Evolutionary conservation across 352 stramenopile genomes (phyloP), one percentile per base, ranked within the genome.

Genomic region (Pythium periplocum): DNA sequence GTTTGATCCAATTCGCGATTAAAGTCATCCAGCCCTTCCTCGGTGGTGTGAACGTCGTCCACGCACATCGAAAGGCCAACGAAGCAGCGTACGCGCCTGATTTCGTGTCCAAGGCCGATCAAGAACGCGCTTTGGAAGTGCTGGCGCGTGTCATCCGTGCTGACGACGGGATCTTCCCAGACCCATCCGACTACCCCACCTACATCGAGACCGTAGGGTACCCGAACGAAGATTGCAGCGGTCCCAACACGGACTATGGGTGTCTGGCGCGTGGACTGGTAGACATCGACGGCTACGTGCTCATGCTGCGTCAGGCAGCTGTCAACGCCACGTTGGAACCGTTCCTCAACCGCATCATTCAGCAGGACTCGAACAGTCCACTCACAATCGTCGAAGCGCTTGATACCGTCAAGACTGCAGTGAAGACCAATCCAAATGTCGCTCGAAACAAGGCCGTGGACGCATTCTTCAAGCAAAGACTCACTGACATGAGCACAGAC

Each of bases 11-110:
- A 39, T 17, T 34, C 7, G 67, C 72, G 0, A 68, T 86, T 48
- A 56, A 57, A 17, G 61, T 51, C 1, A 55, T 77, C n/a, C 50
- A 52, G 31, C 72, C 74, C 4, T 61, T 86, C 60, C 60, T 91
- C 2, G 80, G 80, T 4, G 74, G 75, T 30, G 68, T 82, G 35
- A 81, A 89, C 41, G 62, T 77, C 31, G 87, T 78, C 4, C 68
- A 87, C 46, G 72, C 78, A 11, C 78, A 91, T 41, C 66, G 60
- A 38, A 41, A 53, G 6, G 58, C 62, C 1, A 55, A 51, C 3
- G 69, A 86, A 58, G 59, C 37, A 6, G 37, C 45, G 9, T 86
- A 82, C 43, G 50, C 56, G 0, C 59, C 76, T 1, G 31, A 51
- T 6, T 69, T 67, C n/a, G 44, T 88, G 2, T 51, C 73, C 0